Base-by-base conservation (phyloP, 2,329 filamentous ascomycete species). In the Fusarium algeriense region DNA sequence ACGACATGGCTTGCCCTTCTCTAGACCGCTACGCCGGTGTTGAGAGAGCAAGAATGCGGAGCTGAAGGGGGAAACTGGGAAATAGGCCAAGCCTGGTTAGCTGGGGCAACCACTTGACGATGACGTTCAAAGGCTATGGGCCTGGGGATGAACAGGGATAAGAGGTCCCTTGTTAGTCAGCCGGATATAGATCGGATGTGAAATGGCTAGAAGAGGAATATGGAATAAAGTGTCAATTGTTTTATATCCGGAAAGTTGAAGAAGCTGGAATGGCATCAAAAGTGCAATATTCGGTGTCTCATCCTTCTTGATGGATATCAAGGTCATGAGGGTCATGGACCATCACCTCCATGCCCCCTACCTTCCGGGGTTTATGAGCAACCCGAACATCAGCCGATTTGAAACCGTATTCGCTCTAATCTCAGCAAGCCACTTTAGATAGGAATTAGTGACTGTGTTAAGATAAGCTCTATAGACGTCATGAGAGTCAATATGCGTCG, bases 1-100 rank as follows among this genome's bases (percentile, higher is more conserved):
- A 85, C 67, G 91, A 85, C 94, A 97, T 97, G 72, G 17, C 58
- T 64, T 56, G 50, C 46, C 48, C 43, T 63, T 50, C 35, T 46
- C 48, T 48, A 32, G 43, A 69, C 50, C 35, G 37, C 38, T 65
- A 38, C 58, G 55, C 50, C 41, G 48, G 43, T 58, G 52, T 58
- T 44, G 63, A 50, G 58, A 58, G 52, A 56, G 62, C 26, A 26
- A 57, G 52, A 45, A 35, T 53, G 57, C 34, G 32, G 52, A 38
- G 38, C 19, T 57, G 53, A n/a, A 53, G 44, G 65, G 59, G 64
- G 69, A 55, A 64, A 61, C 71, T 71, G 61, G 66, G 43, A 59
- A 44, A 52, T 54, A 55, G 53, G 60, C 53, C 69, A 67, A 71
- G 52, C 53, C 57, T 64, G 60, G 44, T 60, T 71, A 58, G 69